phyloP scores from a whole-genome alignment of 1,284 basidiomycete species.

The Wolfiporia cocos region DNA sequence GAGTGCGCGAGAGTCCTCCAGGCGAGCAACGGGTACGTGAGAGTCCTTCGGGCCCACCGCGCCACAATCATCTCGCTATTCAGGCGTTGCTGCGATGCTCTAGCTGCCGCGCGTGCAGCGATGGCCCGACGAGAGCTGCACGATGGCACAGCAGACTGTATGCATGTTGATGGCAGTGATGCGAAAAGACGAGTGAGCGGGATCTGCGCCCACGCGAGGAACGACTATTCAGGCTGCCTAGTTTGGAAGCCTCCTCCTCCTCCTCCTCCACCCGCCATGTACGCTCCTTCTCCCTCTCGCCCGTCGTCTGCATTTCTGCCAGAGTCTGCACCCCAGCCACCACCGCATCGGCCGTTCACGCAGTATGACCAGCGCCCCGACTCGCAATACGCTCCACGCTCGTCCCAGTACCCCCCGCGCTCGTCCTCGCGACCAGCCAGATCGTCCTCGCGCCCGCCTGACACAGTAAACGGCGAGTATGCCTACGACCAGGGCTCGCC shows the following conservation, averaged over 20 bases:
- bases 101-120: background rate
- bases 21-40: no score
- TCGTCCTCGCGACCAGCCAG: conserved; percentile 15
- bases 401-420: conserved; percentile 1
- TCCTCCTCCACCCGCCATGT: background rate
- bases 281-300: conserved; percentile 3
- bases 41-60: no score
- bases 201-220: background rate
- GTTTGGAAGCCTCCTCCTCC: background rate
- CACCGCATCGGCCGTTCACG: conserved; percentile 3
- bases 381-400: conserved; percentile 2
- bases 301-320: conserved; percentile 3
- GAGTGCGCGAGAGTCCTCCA: no score
- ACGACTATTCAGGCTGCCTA: background rate
- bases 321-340: conserved; percentile 3
- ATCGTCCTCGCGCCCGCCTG: conserved; percentile 18
- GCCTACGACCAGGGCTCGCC: conserved; percentile 25
- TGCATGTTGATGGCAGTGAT: background rate
- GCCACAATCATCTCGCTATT: no score
- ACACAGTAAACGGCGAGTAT: conserved; percentile 21
- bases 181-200: background rate
- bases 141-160: background rate
- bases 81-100: no score
- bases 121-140: no score
- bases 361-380: background rate